Evolutionary conservation across 257 asterid genomes (phyloP), one percentile per base, ranked within the genome.

Genomic region (Nicotiana knightiana): DNA sequence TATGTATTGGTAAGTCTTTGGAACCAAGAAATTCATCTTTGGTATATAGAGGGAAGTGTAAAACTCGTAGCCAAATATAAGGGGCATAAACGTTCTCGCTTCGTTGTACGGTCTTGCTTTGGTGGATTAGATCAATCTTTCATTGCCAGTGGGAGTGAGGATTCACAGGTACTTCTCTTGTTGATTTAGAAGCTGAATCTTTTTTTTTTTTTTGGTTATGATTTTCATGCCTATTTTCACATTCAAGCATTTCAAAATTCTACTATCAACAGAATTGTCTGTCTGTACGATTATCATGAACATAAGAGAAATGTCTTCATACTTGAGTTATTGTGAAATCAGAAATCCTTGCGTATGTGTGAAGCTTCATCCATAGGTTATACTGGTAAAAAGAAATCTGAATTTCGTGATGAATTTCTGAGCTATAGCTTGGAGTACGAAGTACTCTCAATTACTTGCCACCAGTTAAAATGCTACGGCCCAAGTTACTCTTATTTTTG

Each of bases 111-210:
- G 87, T 90, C 97, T 16, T 96, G 99, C 86, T 92, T 96, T 58
- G 99, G 98, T 78, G 98, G 99, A 78, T 68, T 90, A 33, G 90
- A 90, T 17, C 95, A 94, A 86, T 89, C 96, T 66, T 96, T 96
- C 81, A 83, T 96, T 61, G 97, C 97, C 76, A 94, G 99, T 66
- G 99, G 99, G 61, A 96, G 99, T 17, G 99, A 96, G 89, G 94
- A 96, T 88, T 94, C 99, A 35, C 95, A 88, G 97, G 99, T 96
- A 88, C 24, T 64, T 79, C 71, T 63, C 68, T 46, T 68, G 58
- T 28, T 33, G 32, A 73, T 88, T 54, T 79, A 51, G 21, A 30
- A 39, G 51, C 26, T 24, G 28, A 75, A 75, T 75, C 28, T 51
- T 75, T 75, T 75, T 51, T 75, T 75, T 51, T 9, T 2, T 2